A percentile compares a stretch with the other conserved stretches of the same genome.
Evolutionary conservation across 2,329 filamentous ascomycete genomes (phyloP).

Genomic region (Magnaporthales sp.): DNA sequence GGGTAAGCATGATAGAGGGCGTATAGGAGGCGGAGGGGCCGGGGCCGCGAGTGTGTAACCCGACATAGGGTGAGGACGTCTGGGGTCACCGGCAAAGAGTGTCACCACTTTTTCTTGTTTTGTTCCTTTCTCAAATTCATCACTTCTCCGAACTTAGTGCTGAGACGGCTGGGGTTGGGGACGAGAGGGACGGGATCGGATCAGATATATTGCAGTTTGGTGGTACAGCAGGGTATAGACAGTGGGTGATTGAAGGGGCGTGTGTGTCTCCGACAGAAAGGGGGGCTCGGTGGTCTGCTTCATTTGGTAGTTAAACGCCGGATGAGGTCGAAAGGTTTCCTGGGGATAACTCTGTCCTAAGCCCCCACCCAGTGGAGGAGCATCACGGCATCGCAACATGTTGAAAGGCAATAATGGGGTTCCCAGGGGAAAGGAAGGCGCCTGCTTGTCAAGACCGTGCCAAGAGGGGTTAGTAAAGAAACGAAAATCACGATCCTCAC

Average conservation of each 20-base stretch:
- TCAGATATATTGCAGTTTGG: not conserved
- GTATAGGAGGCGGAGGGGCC: not conserved
- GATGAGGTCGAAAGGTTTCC: not conserved
- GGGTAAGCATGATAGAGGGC: no score
- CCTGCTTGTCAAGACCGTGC: not conserved
- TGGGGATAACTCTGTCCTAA: not conserved
- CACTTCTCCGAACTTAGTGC: not conserved
- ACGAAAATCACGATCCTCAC: not conserved
- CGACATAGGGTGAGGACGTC: no score
- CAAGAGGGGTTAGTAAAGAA: not conserved
- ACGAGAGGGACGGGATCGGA: not conserved
- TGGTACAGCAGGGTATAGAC: not conserved
- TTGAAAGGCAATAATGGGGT: not conserved
- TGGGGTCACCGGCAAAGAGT: no score
- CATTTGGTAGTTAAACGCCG: not conserved
- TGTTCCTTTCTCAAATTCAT: not conserved
- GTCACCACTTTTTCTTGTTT: not conserved
- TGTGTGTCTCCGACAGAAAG: not conserved
- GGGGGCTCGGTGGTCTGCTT: not conserved
- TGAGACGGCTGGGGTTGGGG: not conserved
- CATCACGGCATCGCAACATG: not conserved
- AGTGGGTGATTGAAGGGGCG: not conserved
- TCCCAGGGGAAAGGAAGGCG: not conserved
- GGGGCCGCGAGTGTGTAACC: no score
- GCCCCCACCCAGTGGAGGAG: not conserved